Evolutionary conservation across 2,329 filamentous ascomycete species (phyloP), one percentile per base, ranked within the genome.

Genomic region (Calonectria henricotiae): DNA sequence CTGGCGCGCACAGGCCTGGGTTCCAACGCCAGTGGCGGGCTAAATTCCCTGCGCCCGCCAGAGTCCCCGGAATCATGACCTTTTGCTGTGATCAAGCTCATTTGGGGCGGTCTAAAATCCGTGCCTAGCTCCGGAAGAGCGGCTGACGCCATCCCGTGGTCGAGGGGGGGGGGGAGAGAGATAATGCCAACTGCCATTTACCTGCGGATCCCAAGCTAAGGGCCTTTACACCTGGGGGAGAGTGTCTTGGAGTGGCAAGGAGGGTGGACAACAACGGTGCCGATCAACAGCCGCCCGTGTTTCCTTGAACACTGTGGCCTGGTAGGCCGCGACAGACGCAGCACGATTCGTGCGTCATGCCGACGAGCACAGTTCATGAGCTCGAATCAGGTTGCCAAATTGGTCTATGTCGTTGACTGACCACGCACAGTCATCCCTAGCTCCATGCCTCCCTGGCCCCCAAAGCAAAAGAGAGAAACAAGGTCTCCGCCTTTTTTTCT

Each of bases 121-220:
- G 44, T 20, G 43, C n/a, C 44, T 69, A 65, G 67, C 44, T 60
- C 67, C 54, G 51, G 43, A 35, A 41, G n/a, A 37, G n/a, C 44
- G 61, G 37, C 51, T 69, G 67, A 69, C 67, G 67, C 67, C 67
- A 69, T 69, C 67, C 62, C 61, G 67, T 55, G 43, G 47, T 23
- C 17, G 25, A 64, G 51, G 27, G 30, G 23, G 64, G 37, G 27
- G 27, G 27, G 27, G 27, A 2, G 27, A 20, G 20, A 20, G 27
- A 47, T 39, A 35, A 32, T 37, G 11, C 23, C 32, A 43, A 35
- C 49, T 37, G 49, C 49, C 49, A 54, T 37, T 54, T 54, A 27
- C 17, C 32, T 17, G 47, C 47, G 27, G 47, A 51, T 20, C 25
- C 25, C n/a, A 51, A 49, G 35, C 61, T 63, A 49, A 41, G 11